Percentiles rank a stretch among this genome's conserved stretches.
These are phyloP conservation scores for Solanum chmielewskii DNA, from an alignment of 257 asterid species.

Conservation along the genomic window DNA sequence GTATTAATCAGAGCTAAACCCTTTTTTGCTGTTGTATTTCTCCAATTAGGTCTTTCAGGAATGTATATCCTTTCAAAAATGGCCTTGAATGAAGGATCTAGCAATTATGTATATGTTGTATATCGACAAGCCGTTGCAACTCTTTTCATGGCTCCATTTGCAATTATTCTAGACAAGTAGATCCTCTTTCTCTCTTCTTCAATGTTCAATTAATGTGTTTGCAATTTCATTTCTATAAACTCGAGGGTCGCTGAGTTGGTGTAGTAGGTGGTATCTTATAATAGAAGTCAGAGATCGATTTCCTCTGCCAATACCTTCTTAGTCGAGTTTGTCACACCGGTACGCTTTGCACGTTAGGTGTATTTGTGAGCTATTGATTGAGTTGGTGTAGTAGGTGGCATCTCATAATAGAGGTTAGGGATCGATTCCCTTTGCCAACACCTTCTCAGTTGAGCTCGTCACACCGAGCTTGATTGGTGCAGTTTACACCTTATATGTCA, in stretches of 20 bases:
- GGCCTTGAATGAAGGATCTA: conserved; percentile 81
- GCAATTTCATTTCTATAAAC: background rate
- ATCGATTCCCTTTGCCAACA: background rate
- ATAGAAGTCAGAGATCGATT: background rate
- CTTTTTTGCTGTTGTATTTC: conserved; percentile 57
- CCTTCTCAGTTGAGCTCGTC: background rate
- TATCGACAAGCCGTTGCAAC: conserved; percentile 82
- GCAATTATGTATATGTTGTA: conserved; percentile 81
- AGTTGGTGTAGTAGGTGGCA: accelerated
- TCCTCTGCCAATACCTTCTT: accelerated
- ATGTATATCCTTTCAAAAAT: conserved; percentile 82
- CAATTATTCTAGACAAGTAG: conserved; percentile 65
- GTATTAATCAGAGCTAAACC: conserved; percentile 43
- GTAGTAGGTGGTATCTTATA: background rate
- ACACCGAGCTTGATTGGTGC: background rate
- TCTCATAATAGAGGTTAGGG: background rate
- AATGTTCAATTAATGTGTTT: background rate
- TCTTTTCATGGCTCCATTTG: conserved; percentile 71
- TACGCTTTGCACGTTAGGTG: background rate
- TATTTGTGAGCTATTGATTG: background rate
- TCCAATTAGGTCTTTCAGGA: conserved; percentile 87
- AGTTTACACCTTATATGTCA: background rate
- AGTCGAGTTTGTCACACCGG: background rate
- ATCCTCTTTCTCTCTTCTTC: background rate
- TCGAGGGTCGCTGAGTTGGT: background rate